Evolutionary conservation across 2,329 filamentous ascomycete genomes (phyloP), one percentile per base, ranked within the genome.

Genomic region (Diaporthe ampelina): DNA sequence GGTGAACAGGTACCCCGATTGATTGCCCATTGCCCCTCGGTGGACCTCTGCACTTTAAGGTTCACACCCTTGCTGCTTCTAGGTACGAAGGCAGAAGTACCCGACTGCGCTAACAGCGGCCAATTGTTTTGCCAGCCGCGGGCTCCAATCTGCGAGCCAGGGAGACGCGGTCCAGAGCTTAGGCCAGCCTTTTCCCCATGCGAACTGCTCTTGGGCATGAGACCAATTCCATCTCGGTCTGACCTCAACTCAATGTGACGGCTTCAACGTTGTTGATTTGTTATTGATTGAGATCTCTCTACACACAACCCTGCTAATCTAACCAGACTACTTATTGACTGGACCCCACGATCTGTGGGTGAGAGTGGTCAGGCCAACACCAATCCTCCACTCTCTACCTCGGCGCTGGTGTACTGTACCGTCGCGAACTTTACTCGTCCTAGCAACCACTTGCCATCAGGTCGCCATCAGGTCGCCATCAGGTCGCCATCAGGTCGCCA

Each of bases 111-210:
- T 13, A 10, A 17, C 45, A 21, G 56, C 73, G 73, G 73, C 70
- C 70, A 65, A 73, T 73, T 70, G 71, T 74, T 69, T 61, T 29
- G 73, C 73, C 73, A 68, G 70, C 40, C 52, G 35, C 70, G 63
- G 70, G 35, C 59, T 7, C 32, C 52, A 58, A 58, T 43, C 29
- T 0, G 26, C 11, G 29, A 61, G 32, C 56, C 21, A 45, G 63
- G 45, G 11, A 21, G 32, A 35, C 24, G 48, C 29, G 19, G n/a
- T 50, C 29, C 52, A 48, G 48, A 68, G 32, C 32, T 68, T 21
- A 26, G 48, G 48, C 63, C 45, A 21, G 59, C 24, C 58, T 32
- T 19, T 19, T 13, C n/a, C 32, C 52, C 32, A 40, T 11, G n/a
- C 45, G 10, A 54, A 19, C 48, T 17, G n/a, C 61, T 43, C 40